Evolutionary conservation across 305 asterid species (phyloP).

Genomic region (Rubia occidens): DNA sequence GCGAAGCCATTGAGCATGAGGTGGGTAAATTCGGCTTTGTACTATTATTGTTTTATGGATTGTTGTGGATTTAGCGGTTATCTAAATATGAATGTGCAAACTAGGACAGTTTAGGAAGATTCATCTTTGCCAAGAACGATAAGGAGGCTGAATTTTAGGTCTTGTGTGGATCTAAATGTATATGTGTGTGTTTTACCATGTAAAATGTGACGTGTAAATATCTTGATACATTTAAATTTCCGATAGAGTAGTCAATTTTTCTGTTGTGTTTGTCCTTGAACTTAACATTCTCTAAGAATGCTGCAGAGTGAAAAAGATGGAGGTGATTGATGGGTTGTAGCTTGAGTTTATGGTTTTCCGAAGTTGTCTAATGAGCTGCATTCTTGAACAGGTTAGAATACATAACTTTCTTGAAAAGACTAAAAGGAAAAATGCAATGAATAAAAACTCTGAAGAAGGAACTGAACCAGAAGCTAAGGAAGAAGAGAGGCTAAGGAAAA

Average conservation of each 20-base stretch:
- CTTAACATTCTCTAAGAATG: neutral
- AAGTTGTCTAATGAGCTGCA: slow-evolving; percentile 19
- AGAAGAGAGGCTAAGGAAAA: slow-evolving; percentile 51
- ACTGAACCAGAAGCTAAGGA: slow-evolving; percentile 37
- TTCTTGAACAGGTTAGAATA: slow-evolving; percentile 62
- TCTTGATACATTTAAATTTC: neutral
- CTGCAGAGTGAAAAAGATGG: neutral
- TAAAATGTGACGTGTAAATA: neutral
- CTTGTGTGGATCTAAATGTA: neutral
- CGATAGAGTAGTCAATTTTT: neutral
- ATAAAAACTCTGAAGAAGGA: slow-evolving; percentile 46
- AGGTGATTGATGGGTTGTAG: neutral
- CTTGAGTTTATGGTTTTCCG: neutral
- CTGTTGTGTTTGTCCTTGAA: slow-evolving; percentile 4
- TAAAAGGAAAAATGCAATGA: slow-evolving; percentile 59
- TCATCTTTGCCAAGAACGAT: too few relatives aligned
- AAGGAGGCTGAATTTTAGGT: neutral
- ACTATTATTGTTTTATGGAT: neutral
- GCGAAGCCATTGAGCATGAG: slow-evolving; percentile 96
- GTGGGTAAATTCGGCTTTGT: slow-evolving; percentile 28
- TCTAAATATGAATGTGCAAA: neutral
- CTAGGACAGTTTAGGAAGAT: neutral
- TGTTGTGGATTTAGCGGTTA: neutral
- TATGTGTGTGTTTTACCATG: neutral
- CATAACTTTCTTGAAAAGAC: slow-evolving; percentile 61